Percentiles rank a stretch among this genome's conserved stretches.
These are phyloP conservation scores for Dendrocalamus sinicus DNA, from an alignment of 176 grass and related monocot species.

Conservation along the genomic window DNA sequence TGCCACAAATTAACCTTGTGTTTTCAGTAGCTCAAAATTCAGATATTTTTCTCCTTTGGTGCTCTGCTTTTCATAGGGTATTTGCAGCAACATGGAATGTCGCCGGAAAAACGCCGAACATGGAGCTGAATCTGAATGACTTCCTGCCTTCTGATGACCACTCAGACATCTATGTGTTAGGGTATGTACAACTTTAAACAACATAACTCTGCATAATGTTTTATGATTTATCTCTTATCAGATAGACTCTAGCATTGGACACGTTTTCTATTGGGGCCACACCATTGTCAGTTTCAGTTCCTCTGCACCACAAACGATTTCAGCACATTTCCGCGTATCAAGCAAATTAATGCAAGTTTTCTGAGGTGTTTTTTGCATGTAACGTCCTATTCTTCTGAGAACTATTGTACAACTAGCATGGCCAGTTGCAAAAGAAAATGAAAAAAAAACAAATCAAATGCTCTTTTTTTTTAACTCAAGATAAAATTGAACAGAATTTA, in stretches of 20 bases:
- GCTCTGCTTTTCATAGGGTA: constrained; percentile 40
- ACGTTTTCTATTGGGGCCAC: neutral
- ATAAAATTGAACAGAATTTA: too few relatives aligned
- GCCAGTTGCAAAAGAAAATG: too few relatives aligned
- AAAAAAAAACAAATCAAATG: too few relatives aligned
- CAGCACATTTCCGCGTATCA: neutral
- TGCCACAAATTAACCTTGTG: neutral
- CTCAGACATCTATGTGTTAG: constrained; percentile 66
- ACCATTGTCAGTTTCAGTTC: constrained; percentile 18
- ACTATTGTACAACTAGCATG: constrained; percentile 19
- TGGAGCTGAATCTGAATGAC: constrained; percentile 59
- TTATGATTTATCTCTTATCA: neutral
- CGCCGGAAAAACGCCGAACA: constrained; percentile 54
- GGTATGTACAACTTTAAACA: constrained; percentile 45
- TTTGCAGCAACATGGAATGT: constrained; percentile 73
- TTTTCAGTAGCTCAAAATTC: neutral
- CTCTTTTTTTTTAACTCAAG: too few relatives aligned
- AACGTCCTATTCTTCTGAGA: constrained; percentile 17
- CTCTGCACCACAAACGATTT: constrained; percentile 12
- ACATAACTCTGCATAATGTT: neutral
- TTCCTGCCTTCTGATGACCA: constrained; percentile 62
- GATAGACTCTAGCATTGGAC: neutral
- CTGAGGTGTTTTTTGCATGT: constrained; percentile 13
- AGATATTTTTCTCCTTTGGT: neutral
- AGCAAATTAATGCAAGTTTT: neutral